Evolutionary conservation across 192 early-diverging fungal species (phyloP), one percentile per base, ranked within the genome.

Genomic region (Gigaspora rosea): DNA sequence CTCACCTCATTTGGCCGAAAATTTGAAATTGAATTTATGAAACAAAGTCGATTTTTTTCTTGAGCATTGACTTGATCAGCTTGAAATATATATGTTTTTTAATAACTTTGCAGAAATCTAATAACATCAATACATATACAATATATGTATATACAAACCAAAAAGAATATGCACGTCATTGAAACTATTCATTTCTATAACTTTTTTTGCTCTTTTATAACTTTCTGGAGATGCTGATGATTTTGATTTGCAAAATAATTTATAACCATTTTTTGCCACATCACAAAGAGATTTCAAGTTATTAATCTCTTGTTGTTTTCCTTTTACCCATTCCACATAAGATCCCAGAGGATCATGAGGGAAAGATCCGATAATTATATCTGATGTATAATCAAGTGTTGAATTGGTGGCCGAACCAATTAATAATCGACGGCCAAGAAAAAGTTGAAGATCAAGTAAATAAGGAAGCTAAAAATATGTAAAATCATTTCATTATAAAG

Each of bases 361-460:
- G 35, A 99, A 80, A 64, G 85, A 81, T 27, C 97, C 97, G 46
- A 94, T 57, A 6, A 95, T 87, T 35, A 99, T 84, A 46, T 96
- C 93, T 16, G 85, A 82, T 9, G 95, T 95, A 81, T 93, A 95
- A 18, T 90, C 86, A 0, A 85, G 88, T 4, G 36, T 27, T 54
- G 75, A 69, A 22, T 54, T 52, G 0, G 48, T 62, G 0, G 80
- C 78, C 2, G 74, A 74, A 8, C 87, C 85, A 15, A 88, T 75
- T 4, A 86, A 47, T 48, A 85, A 82, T 71, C 92, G 89, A 15
- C 97, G 90, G 9, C 91, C 91, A 71, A 95, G 84, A 80, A 97
- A 99, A 46, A 98, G 83, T 80, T 98, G 95, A 69, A 99, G 82
- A 84, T 99, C 97, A 10, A 99, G 79, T 62, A 98, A 83, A 75